These are phyloP conservation scores for Peterozyma xylosa DNA, from an alignment of 805 yeast species.

Conservation along the genomic window DNA sequence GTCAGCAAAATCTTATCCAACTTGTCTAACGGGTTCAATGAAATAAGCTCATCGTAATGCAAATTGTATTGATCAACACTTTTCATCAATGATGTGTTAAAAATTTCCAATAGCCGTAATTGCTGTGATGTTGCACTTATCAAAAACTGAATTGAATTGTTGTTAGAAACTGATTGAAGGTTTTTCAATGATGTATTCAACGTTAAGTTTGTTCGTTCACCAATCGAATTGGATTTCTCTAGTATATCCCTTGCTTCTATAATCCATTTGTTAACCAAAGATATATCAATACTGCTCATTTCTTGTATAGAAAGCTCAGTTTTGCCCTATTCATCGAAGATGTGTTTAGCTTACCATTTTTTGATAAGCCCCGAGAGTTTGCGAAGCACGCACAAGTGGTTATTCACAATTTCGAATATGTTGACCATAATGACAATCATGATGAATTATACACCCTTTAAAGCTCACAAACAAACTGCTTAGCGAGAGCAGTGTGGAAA, in stretches of 20 bases:
- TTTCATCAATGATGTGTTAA: conserved; percentile 19
- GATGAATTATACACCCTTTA: no score
- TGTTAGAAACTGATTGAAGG: conserved; percentile 1
- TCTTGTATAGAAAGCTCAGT: no score
- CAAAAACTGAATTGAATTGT: conserved; percentile 3
- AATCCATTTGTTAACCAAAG: not conserved
- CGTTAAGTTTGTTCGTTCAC: not conserved
- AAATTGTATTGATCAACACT: conserved; percentile 21
- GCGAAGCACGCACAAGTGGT: no score
- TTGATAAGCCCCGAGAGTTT: no score
- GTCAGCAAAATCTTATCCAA: conserved; percentile 23
- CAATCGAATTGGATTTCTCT: conserved; percentile 3
- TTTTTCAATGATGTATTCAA: not conserved
- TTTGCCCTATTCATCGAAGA: no score
- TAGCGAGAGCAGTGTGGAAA: no score
- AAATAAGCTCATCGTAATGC: conserved; percentile 14
- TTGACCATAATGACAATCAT: no score
- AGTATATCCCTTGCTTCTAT: conserved; percentile 4
- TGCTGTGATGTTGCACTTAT: conserved; percentile 38
- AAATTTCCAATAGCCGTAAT: conserved; percentile 28
- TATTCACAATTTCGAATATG: no score
- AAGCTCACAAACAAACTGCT: no score
- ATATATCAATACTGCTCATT: no score
- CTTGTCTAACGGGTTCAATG: conserved; percentile 21
- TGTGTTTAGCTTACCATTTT: no score